These are phyloP conservation scores for Cutaneotrichosporon spelunceum DNA, from an alignment of 1,284 basidiomycete species.

Conservation along the genomic window DNA sequence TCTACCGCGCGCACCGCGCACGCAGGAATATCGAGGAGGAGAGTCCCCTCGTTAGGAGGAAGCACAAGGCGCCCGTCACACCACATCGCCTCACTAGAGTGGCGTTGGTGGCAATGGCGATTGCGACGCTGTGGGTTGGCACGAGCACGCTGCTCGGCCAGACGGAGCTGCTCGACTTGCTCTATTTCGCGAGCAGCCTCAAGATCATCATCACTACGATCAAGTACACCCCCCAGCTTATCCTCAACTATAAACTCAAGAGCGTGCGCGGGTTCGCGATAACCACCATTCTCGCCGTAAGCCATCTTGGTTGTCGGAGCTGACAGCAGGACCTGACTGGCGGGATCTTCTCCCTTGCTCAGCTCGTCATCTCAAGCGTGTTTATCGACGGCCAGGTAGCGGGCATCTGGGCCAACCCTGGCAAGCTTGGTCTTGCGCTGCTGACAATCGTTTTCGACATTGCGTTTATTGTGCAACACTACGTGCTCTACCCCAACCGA, in stretches of 20 bases:
- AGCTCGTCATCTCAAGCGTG: slow-evolving; percentile 47
- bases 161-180: slow-evolving; percentile 44
- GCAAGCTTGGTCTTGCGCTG: slow-evolving; percentile 45
- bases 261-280: slow-evolving; percentile 46
- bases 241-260: slow-evolving; percentile 43
- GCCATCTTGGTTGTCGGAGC: not conserved
- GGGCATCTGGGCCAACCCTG: slow-evolving; percentile 49
- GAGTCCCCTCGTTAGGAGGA: slow-evolving; percentile 5
- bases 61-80: slow-evolving; percentile 21
- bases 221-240: slow-evolving; percentile 51
- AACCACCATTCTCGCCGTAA: slow-evolving; percentile 31
- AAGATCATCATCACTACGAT: slow-evolving; percentile 45
- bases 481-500: slow-evolving; percentile 12
- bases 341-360: slow-evolving; percentile 44
- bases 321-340: slow-evolving; percentile 45
- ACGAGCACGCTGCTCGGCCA: slow-evolving; percentile 31
- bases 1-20: slow-evolving; percentile 11
- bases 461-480: slow-evolving; percentile 16
- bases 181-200: slow-evolving; percentile 45
- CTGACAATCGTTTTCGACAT: slow-evolving; percentile 32
- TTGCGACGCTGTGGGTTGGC: slow-evolving; percentile 25
- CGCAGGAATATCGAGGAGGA: slow-evolving; percentile 16
- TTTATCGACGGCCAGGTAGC: slow-evolving; percentile 42
- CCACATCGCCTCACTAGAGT: slow-evolving; percentile 30
- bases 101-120: slow-evolving; percentile 29